Evolutionary conservation across 1,284 basidiomycete genomes (phyloP).

Genomic region (Stereum hirsutum): DNA sequence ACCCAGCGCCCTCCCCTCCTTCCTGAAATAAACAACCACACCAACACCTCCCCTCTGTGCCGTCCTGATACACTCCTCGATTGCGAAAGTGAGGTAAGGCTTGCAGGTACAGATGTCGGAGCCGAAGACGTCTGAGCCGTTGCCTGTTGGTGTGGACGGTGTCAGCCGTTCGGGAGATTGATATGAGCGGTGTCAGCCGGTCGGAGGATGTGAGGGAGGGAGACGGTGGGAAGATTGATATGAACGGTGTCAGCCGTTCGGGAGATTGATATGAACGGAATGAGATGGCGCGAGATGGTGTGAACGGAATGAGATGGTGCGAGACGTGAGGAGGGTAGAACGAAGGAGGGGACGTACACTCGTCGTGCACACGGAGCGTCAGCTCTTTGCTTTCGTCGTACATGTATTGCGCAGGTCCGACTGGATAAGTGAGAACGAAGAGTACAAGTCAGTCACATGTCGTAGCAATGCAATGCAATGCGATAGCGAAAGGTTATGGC

Average conservation of each 20-base stretch:
- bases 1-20: constrained; percentile 87
- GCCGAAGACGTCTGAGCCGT: constrained; percentile 83
- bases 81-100: constrained; percentile 88
- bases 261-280: too few relatives aligned
- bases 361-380: constrained; percentile 90
- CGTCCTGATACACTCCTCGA: constrained; percentile 84
- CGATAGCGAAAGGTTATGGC: too few relatives aligned
- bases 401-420: constrained; percentile 71
- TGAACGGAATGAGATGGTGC: too few relatives aligned
- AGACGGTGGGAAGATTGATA: too few relatives aligned
- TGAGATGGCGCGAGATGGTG: too few relatives aligned
- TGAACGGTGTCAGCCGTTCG: too few relatives aligned
- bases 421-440: constrained; percentile 28
- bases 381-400: constrained; percentile 78
- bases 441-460: background rate
- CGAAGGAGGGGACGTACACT: constrained; percentile 58
- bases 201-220: too few relatives aligned
- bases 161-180: too few relatives aligned
- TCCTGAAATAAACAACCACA: constrained; percentile 90
- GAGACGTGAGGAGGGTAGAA: too few relatives aligned
- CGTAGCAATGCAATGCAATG: too few relatives aligned
- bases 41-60: constrained; percentile 90
- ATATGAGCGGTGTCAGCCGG: too few relatives aligned
- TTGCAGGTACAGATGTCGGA: constrained; percentile 95
- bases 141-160: constrained; percentile 40